Base-by-base conservation (phyloP, 1,284 basidiomycete genomes). In the Vanrija pseudolonga region DNA sequence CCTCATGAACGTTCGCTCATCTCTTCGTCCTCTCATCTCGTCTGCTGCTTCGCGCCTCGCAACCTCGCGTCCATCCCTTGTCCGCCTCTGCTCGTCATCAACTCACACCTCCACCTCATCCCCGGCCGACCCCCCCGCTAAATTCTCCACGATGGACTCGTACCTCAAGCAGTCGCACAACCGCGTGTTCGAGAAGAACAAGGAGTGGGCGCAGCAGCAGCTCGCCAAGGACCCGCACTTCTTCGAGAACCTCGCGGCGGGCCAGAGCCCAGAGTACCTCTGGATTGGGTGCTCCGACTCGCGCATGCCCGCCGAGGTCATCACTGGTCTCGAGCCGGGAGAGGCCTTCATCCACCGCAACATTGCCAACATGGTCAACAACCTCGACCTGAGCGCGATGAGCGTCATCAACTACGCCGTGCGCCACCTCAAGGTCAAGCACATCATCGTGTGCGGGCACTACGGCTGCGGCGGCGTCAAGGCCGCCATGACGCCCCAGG, bases 341-440 rank as follows among this genome's bases (percentile, higher is more conserved):
- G 53, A 59, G 57, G 57, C 57, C 15, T 59, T 59, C 43, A 59
- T 59, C 54, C 57, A 59, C 57, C 53, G 57, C 51, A 59, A 59
- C 57, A 59, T 59, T 39, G 57, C 57, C 40, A 59, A 59, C 51
- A 40, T 59, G 36, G 57, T 59, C 22, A 53, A 51, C 57, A 59
- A 55, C 45, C 41, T 56, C 24, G 57, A 59, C 54, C 53, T 59
- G 18, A 51, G 41, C 38, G 53, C 39, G 15, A 59, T 59, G 57
- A 40, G 41, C 47, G 57, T 59, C n/a, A 53, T 59, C 57, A 56
- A 59, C 53, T 59, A 59, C 26, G 57, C 53, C 26, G 57, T 59
- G 22, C 45, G 48, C 48, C 57, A 59, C 51, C 51, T 59, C 22
- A 46, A 59, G 20, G 57, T 59, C 48, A 59, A 59, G 57, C 57